Conservation (phyloP, 768 basidiomycete genomes). For the Boletus vermiculosoides region DNA sequence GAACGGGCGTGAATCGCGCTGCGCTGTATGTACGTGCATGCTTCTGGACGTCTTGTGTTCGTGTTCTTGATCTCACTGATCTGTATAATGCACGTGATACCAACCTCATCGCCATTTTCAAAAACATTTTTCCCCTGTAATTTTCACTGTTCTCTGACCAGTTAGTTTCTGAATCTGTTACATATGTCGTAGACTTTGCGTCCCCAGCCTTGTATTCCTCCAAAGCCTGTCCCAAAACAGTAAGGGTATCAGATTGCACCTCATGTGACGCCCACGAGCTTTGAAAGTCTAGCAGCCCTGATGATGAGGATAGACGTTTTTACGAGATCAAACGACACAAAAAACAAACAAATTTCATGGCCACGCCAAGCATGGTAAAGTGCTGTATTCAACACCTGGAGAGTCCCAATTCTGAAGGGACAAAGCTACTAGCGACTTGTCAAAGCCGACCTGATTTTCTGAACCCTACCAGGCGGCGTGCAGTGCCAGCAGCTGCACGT, state of each 20-base stretch:
- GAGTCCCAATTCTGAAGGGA: not conserved
- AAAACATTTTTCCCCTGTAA: not conserved
- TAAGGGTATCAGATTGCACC: not conserved
- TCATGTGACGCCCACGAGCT: not conserved
- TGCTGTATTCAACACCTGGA: not conserved
- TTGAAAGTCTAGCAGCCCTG: not conserved
- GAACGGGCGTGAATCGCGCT: constrained; percentile 33
- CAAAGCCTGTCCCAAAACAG: not conserved
- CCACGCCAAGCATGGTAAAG: not conserved
- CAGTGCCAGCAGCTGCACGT: not conserved
- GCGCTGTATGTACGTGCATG: not conserved
- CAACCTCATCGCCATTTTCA: not conserved
- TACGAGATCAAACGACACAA: not conserved
- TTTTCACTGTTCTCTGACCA: not conserved
- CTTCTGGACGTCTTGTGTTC: not conserved
- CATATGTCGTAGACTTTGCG: not conserved
- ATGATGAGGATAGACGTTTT: not conserved
- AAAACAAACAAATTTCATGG: not conserved
- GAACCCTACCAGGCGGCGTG: not conserved
- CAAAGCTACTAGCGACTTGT: not conserved
- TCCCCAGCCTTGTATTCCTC: too few species aligned
- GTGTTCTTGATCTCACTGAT: constrained; percentile 1
- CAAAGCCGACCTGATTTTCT: not conserved
- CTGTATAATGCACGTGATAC: not conserved
- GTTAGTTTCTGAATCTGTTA: not conserved